Conservation (phyloP, 495 filamentous ascomycete species). For the Xylaria flabelliformis region DNA sequence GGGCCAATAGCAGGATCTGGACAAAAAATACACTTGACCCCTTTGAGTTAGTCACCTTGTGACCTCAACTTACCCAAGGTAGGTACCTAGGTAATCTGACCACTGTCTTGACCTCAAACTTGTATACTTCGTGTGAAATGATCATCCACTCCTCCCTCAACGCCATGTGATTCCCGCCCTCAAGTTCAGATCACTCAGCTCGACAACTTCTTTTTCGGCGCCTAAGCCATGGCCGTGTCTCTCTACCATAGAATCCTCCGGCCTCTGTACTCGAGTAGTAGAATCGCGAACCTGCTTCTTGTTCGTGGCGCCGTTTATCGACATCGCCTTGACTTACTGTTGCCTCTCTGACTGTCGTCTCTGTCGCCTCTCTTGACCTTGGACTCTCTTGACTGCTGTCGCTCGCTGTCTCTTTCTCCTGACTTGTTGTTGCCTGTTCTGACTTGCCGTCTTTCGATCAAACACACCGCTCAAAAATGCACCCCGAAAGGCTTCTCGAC, state of each 20-base stretch:
- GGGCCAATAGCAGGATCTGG: not conserved
- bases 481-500: constrained; percentile 32
- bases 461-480: not conserved
- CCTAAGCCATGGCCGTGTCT: constrained; percentile 19
- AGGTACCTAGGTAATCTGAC: too few relatives aligned
- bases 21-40: not conserved
- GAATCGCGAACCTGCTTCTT: not conserved
- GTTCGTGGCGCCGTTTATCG: not conserved
- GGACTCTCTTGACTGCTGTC: too few relatives aligned
- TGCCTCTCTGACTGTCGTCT: not conserved
- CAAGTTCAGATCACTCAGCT: not conserved
- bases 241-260: not conserved
- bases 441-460: too few relatives aligned
- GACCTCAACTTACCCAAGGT: not conserved
- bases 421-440: too few relatives aligned
- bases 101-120: too few relatives aligned
- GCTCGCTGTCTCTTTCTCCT: too few relatives aligned
- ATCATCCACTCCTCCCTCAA: not conserved
- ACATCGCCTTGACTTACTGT: too few relatives aligned
- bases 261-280: not conserved
- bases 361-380: not conserved
- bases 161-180: constrained; percentile 17
- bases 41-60: not conserved
- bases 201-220: constrained; percentile 3
- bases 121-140: not conserved